Base-by-base conservation (phyloP, 768 basidiomycete species). In the Russula earlei region DNA sequence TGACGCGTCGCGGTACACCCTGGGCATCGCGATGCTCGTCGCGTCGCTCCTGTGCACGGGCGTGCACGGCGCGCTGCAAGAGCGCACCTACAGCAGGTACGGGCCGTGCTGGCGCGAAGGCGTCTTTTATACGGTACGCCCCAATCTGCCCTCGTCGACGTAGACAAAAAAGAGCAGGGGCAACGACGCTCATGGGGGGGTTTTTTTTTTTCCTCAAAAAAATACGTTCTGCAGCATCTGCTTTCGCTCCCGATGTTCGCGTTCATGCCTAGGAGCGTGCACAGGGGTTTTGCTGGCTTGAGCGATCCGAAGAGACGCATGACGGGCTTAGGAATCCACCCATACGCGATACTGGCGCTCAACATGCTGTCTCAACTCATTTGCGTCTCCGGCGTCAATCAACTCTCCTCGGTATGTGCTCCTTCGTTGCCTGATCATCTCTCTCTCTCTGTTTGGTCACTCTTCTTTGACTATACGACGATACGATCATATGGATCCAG, bases 311-410 rank as follows among this genome's bases (percentile, higher is more conserved):
- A 47, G 22, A 1, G 2, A 4, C 20, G 31, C 9, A 9, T 2
- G 29, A 6, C 17, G 3, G 17, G 11, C 46, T 27, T n/a, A 4
- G 11, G 64, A 72, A 12, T 64, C 70, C 47, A 10, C 3, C 77
- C 87, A 0, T 81, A 83, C 66, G 55, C 80, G 31, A 75, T 85
- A 20, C 72, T 91, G 19, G 72, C 67, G 0, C 70, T 75, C 20
- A 91, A 91, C 65, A 75, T 91, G 19, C 56, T 82, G 14, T 80
- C 87, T 2, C 91, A 91, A 63, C 77, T 85, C 2, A 69, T 87
- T n/a, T 93, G 91, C 64, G 83, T 91, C 4, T 80, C 85, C 0
- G 87, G 88, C 20, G 91, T 91, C 34, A 91, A 91, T 67, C 77
- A 78, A 59, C 71, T 91, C 36, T 83, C 85, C n/a, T 83, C 88